Evolutionary conservation across 805 yeast genomes (phyloP), one percentile per base, ranked within the genome.

Genomic region (Hanseniaspora vineae): DNA sequence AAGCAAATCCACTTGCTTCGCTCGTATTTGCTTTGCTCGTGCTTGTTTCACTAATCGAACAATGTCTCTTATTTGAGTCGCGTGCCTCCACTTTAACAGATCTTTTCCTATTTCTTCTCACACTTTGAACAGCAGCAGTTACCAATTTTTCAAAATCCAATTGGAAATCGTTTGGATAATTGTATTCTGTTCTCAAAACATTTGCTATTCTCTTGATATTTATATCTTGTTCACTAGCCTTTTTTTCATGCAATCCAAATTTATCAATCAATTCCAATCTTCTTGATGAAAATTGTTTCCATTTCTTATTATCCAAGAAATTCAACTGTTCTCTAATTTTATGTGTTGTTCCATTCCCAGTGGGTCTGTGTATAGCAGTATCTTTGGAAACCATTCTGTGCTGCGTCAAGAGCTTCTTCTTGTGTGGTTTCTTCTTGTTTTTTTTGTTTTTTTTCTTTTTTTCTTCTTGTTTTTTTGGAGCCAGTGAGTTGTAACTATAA

Each of bases 211-310:
- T 74, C 44, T 73, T 71, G 43, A 92, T 88, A 54, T 82, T 82
- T 31, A 75, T 77, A 54, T 90, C 97, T 62, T 90, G 98, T 60
- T 92, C 97, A 49, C 87, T 77, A 9, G 97, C 97, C 68, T 88
- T 89, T 53, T 77, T 76, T 70, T 64, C 74, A 42, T 75, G 69
- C 40, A 76, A 59, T 42, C 71, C 68, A 51, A 81, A 71, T 19
- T 83, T 76, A 59, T 89, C 97, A 40, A 92, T 92, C 47, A 92
- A 71, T 64, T 88, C 96, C 20, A 92, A 69, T 50, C 98, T 69
- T 49, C 97, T 72, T 1, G 94, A 86, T n/a, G 92, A 82, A 61
- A 92, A 90, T 55, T 78, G 75, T 60, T 85, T 86, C 98, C 98
- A 92, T 48, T 75, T 72, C 42, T 77, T 70, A 51, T 86, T 95